Conservation (phyloP, 1,284 basidiomycete species). For the Erythrobasidium hasegawianum region DNA sequence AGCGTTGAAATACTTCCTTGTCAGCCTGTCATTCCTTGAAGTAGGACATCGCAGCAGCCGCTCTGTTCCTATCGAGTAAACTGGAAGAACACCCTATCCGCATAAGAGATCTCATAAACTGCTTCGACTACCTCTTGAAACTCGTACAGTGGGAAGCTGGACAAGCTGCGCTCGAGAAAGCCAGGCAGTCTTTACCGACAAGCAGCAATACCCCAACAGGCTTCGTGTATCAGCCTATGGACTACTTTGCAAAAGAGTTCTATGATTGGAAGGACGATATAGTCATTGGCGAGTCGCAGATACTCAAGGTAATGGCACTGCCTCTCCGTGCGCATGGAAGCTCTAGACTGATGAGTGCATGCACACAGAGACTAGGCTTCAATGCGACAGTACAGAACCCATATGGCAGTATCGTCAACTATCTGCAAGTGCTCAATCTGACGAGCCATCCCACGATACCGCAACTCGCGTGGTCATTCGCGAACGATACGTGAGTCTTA, state of each 20-base stretch:
- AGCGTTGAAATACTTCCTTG: slow-evolving; percentile 21
- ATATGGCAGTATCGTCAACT: slow-evolving; percentile 92
- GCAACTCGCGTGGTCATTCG: slow-evolving; percentile 48
- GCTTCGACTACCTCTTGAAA: slow-evolving; percentile 71
- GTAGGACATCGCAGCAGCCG: slow-evolving; percentile 87
- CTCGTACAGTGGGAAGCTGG: slow-evolving; percentile 32
- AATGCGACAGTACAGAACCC: slow-evolving; percentile 68
- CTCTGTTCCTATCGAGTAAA: slow-evolving; percentile 90
- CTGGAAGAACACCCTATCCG: slow-evolving; percentile 88
- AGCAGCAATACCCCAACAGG: slow-evolving; percentile 54
- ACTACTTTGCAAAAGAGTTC: slow-evolving; percentile 75
- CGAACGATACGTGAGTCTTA: slow-evolving; percentile 50
- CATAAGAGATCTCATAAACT: slow-evolving; percentile 90
- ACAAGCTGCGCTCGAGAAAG: slow-evolving; percentile 25
- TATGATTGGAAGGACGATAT: slow-evolving; percentile 85
- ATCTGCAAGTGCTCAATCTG: slow-evolving; percentile 82
- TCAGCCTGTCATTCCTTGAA: background rate
- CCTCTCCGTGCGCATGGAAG: slow-evolving; percentile 59
- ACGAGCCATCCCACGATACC: slow-evolving; percentile 42
- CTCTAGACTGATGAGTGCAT: slow-evolving; percentile 52
- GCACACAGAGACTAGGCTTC: slow-evolving; percentile 45
- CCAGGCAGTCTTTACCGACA: slow-evolving; percentile 5
- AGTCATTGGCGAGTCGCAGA: slow-evolving; percentile 94
- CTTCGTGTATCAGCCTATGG: slow-evolving; percentile 76
- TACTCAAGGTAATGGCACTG: slow-evolving; percentile 73